Conservation (phyloP, 192 early-diverging fungal genomes). For the Coemansia sp. region DNA sequence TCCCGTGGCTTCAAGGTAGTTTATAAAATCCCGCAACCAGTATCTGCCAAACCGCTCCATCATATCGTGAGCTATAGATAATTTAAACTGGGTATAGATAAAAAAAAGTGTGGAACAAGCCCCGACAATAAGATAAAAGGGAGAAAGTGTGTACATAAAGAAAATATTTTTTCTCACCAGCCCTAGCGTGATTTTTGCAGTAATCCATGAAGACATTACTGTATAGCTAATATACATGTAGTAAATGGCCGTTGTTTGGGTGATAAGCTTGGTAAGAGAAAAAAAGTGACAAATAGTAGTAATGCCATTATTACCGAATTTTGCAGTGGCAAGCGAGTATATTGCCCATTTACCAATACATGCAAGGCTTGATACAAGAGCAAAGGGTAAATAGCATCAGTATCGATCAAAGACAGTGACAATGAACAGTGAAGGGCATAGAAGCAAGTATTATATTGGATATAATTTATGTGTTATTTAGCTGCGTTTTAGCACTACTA, state of each 20-base stretch:
- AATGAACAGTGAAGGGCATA: background rate
- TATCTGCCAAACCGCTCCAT: background rate
- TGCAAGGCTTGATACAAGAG: background rate
- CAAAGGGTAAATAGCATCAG: background rate
- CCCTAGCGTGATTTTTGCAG: background rate
- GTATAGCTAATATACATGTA: background rate
- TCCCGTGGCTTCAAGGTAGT: slow-evolving; percentile 17
- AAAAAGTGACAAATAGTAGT: background rate
- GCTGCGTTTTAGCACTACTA: too few relatives aligned
- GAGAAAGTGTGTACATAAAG: background rate
- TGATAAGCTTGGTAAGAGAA: background rate
- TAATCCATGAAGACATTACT: background rate
- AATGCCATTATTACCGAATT: background rate
- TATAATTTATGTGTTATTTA: too few relatives aligned
- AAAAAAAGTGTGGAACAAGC: background rate
- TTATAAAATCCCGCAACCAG: slow-evolving; percentile 32
- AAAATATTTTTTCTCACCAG: background rate
- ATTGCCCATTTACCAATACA: background rate
- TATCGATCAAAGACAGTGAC: background rate
- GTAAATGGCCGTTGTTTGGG: background rate
- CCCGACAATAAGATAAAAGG: background rate
- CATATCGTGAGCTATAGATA: background rate
- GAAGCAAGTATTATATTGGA: too few relatives aligned
- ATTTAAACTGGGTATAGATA: background rate
- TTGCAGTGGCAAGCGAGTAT: background rate